Conservation (phyloP, 768 basidiomycete genomes). For the Pisolithus sp. region DNA sequence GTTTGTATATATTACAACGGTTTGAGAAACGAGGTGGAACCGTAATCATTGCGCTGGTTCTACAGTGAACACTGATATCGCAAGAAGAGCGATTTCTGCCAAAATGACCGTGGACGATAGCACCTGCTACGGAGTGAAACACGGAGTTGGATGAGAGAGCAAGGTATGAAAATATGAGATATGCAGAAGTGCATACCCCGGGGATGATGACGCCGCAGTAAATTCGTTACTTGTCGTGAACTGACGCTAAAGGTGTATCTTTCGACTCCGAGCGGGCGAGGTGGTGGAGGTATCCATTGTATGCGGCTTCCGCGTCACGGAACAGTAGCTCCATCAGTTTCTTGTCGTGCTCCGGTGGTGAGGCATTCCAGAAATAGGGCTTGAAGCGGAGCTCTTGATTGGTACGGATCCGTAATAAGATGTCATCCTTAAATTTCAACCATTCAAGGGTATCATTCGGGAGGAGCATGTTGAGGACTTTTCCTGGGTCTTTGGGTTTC, state of each 20-base stretch:
- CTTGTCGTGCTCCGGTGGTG: not conserved
- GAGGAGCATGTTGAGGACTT: constrained; percentile 2
- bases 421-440: not conserved
- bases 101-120: too few relatives aligned
- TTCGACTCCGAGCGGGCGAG: not conserved
- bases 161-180: too few relatives aligned
- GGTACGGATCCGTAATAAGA: not conserved
- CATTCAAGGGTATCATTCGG: constrained; percentile 5
- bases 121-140: too few relatives aligned
- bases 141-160: too few relatives aligned
- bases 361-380: not conserved
- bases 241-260: too few relatives aligned
- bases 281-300: not conserved
- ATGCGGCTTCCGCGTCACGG: not conserved
- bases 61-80: too few relatives aligned
- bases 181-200: too few relatives aligned
- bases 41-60: too few relatives aligned
- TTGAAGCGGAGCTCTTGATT: not conserved
- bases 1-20: too few relatives aligned
- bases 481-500: not conserved
- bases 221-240: not conserved
- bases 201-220: too few relatives aligned
- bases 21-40: too few relatives aligned
- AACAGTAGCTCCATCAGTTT: not conserved
- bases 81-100: too few relatives aligned